phyloP scores from a whole-genome alignment of 768 basidiomycete genomes.

The Neoboletus subvelutipes region DNA sequence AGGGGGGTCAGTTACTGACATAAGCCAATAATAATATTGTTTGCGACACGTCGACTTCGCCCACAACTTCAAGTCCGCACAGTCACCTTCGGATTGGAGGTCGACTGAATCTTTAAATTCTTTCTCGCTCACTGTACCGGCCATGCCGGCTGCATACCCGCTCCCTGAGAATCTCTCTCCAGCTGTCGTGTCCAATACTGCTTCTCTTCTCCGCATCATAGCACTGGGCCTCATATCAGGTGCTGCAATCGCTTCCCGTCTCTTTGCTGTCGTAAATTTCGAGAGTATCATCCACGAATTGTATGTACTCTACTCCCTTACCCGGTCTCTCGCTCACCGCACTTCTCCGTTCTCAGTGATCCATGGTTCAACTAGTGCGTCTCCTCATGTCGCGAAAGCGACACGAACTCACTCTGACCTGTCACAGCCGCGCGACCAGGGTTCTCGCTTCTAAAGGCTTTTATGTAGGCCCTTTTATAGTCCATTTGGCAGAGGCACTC shows the following conservation, averaged over 20 bases:
- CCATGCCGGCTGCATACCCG: conserved; percentile 73
- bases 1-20: conserved; percentile 12
- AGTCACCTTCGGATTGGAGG: background rate
- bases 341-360: conserved; percentile 53
- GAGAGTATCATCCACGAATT: conserved; percentile 99
- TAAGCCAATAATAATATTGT: conserved; percentile 3
- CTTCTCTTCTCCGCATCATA: conserved; percentile 86
- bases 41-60: conserved; percentile 24
- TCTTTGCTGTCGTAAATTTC: conserved; percentile 97
- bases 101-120: background rate
- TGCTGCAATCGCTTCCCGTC: conserved; percentile 91
- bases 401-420: background rate
- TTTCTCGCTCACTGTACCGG: conserved; percentile 32
- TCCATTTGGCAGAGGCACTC: background rate
- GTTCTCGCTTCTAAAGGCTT: conserved; percentile 92
- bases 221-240: conserved; percentile 89
- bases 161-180: conserved; percentile 70
- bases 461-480: conserved; percentile 60
- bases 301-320: conserved; percentile 47
- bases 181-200: conserved; percentile 78
- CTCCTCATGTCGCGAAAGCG: background rate
- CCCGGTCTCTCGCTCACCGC: background rate
- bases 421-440: conserved; percentile 80
- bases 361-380: conserved; percentile 99
- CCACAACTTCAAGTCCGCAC: background rate